Base-by-base conservation (phyloP, 2,329 filamentous ascomycete genomes). In the Nigrograna mackinnonii region DNA sequence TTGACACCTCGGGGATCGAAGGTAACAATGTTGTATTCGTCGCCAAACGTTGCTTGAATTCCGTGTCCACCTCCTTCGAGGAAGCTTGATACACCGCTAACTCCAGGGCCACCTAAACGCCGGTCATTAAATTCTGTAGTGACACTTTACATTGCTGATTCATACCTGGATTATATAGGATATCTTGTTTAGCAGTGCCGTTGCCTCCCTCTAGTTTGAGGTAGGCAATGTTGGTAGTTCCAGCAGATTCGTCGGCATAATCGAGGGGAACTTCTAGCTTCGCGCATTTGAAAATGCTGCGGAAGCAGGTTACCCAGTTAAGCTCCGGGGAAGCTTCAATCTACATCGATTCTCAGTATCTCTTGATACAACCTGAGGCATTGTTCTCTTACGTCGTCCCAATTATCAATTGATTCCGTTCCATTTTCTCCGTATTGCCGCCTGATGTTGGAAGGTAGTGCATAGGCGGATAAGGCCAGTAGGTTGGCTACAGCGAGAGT, bases 1-100 rank as follows among this genome's bases (percentile, higher is more conserved):
- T 57, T 54, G 6, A 65, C 55, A 17, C 60, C 62, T 16, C 62
- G 53, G 2, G 62, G 60, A 41, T 65, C 63, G 30, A 63, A 64
- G 16, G 52, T 49, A 20, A 66, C 49, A 20, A 67, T 34, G 38
- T 64, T 45, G 36, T 49, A 52, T 11, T 44, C 33, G 22, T 28
- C 37, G 30, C 55, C 58, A 6, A 54, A 44, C 9, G 16, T 22
- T 5, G 39, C 22, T 9, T 41, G 16, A 7, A 52, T 19, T 5
- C 30, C 2, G 18, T 34, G 32, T 7, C 49, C 55, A 5, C 37
- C 31, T 11, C 46, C 24, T 5, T 51, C 37, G 4, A 62, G 35
- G 11, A 61, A 43, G 14, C 19, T 28, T 3, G 57, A 45, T 1
- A 68, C 46, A 13, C 68, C 68, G 4, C 58, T 62, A 2, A 54